Conservation (phyloP, 139 green algal genomes). For the Pseudopediastrum boryanum region DNA sequence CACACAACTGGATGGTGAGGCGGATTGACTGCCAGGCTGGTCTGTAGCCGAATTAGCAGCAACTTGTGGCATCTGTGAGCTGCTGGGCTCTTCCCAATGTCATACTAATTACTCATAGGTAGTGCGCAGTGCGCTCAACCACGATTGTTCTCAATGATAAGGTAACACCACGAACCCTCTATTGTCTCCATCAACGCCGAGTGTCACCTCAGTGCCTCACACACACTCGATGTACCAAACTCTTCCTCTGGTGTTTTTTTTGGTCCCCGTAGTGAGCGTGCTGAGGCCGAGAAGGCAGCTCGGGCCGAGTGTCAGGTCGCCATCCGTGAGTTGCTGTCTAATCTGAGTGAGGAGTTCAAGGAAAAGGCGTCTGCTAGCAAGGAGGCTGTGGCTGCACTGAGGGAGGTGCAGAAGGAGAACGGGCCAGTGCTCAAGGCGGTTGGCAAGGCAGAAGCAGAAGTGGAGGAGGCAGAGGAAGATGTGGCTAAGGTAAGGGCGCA, state of each 20-base stretch:
- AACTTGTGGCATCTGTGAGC: too few relatives aligned
- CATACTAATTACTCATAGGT: too few relatives aligned
- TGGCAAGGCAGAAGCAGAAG: background rate
- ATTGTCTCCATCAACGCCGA: too few relatives aligned
- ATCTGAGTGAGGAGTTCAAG: conserved; percentile 34
- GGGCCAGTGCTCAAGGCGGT: conserved; percentile 34
- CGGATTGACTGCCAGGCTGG: too few relatives aligned
- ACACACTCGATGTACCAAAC: background rate
- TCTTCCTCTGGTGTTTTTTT: background rate
- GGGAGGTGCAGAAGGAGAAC: conserved; percentile 23
- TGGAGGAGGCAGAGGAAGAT: conserved; percentile 24
- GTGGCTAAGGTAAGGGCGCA: conserved; percentile 6
- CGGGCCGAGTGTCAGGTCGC: conserved; percentile 10
- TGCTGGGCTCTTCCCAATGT: background rate
- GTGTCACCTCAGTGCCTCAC: too few relatives aligned
- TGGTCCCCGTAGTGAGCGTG: conserved; percentile 8
- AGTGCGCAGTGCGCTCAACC: too few relatives aligned
- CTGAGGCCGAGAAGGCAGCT: conserved; percentile 38
- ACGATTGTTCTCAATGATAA: too few relatives aligned
- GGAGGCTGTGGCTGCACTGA: conserved; percentile 14
- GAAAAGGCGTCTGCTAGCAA: conserved; percentile 9
- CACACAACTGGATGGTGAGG: too few relatives aligned
- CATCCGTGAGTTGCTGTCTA: conserved; percentile 30
- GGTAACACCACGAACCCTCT: too few relatives aligned
- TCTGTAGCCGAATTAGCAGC: too few relatives aligned